A percentile compares a stretch with the other conserved stretches of the same genome.
Conservation (phyloP, 2,329 filamentous ascomycete genomes). For the Penicillium fuscoglaucum region DNA sequence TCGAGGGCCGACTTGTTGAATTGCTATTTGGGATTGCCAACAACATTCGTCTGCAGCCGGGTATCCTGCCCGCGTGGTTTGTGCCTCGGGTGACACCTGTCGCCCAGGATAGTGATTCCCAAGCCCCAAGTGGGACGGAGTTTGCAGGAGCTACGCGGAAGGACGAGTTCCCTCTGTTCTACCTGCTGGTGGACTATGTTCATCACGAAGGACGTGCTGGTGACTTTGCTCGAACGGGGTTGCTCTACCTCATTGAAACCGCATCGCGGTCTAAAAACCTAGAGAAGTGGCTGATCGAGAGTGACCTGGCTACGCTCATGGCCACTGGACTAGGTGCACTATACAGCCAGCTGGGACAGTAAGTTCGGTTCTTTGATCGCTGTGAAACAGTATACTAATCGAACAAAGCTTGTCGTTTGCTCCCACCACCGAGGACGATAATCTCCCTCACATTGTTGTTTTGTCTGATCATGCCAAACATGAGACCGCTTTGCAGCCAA, state of each 20-base stretch:
- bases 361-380: slow-evolving; percentile 15
- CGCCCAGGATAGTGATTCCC: slow-evolving; percentile 41
- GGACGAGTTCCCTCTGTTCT: slow-evolving; percentile 93
- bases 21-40: slow-evolving; percentile 93
- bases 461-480: slow-evolving; percentile 82
- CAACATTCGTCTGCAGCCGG: slow-evolving; percentile 87
- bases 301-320: slow-evolving; percentile 94
- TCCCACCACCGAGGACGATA: slow-evolving; percentile 65
- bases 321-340: slow-evolving; percentile 85
- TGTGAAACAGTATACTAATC: slow-evolving; percentile 47
- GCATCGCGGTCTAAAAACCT: slow-evolving; percentile 78
- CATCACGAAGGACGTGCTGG: slow-evolving; percentile 93
- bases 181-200: slow-evolving; percentile 93
- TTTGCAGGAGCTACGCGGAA: slow-evolving; percentile 85
- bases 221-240: slow-evolving; percentile 90
- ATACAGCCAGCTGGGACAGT: slow-evolving; percentile 68
- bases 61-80: slow-evolving; percentile 90
- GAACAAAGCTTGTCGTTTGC: slow-evolving; percentile 73
- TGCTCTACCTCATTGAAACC: slow-evolving; percentile 94
- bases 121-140: slow-evolving; percentile 57
- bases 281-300: slow-evolving; percentile 96
- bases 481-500: slow-evolving; percentile 73
- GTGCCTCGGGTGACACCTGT: slow-evolving; percentile 54
- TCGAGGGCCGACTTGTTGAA: slow-evolving; percentile 86
- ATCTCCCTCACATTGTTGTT: slow-evolving; percentile 76